Evolutionary conservation across 75 land plant genomes (phyloP).

Genomic region (Cryptomeria japonica): DNA sequence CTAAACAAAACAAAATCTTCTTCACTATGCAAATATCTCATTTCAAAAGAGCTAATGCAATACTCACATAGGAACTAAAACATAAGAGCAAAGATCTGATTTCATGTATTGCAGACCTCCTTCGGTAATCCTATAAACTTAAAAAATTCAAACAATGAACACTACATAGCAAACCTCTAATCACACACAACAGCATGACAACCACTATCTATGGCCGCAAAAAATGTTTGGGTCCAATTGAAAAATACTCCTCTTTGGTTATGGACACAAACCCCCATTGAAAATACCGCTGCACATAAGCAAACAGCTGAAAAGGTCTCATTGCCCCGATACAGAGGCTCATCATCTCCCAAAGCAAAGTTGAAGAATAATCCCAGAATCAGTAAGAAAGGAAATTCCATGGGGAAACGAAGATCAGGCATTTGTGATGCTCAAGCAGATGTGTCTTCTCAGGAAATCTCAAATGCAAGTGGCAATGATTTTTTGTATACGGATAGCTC

Average conservation of each 20-base stretch:
- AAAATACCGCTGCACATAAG: not conserved
- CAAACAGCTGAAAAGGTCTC: slow-evolving; percentile 16
- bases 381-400: not conserved
- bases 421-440: not conserved
- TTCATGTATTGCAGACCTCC: not conserved
- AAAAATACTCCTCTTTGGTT: not conserved
- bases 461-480: not conserved
- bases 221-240: not conserved
- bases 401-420: not conserved
- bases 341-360: slow-evolving; percentile 2
- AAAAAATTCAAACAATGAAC: not conserved
- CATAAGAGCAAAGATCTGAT: not conserved
- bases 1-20: not conserved
- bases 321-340: not conserved
- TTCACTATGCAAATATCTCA: not conserved
- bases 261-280: not conserved
- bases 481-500: slow-evolving; percentile 3
- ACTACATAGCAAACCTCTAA: not conserved
- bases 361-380: not conserved
- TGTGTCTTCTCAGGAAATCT: not conserved
- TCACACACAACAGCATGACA: not conserved
- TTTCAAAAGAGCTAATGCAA: not conserved
- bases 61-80: not conserved
- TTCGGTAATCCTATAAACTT: not conserved
- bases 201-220: not conserved